A percentile compares a stretch with the other conserved stretches of the same genome.
Conservation (phyloP, 257 asterid species). For the Solanum gracilifrons region DNA sequence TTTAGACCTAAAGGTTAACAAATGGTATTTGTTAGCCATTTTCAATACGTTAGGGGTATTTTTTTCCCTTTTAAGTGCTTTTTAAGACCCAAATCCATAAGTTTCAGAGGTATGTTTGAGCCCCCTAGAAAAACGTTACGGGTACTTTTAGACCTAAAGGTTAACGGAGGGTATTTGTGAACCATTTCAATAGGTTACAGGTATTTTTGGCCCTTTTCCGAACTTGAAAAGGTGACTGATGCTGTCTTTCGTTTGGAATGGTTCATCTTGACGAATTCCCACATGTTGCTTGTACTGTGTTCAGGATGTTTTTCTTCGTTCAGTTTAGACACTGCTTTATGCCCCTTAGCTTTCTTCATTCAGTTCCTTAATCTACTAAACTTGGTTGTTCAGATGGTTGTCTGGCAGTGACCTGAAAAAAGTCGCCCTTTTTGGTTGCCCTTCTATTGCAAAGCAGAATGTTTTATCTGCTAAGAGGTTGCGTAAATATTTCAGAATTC, state of each 20-base stretch:
- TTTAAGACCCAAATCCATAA: background rate
- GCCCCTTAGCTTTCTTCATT: background rate
- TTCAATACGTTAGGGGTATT: background rate
- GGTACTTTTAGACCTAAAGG: background rate
- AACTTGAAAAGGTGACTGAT: background rate
- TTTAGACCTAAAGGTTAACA: background rate
- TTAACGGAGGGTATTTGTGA: background rate
- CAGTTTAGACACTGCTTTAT: background rate
- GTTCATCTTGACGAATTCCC: background rate
- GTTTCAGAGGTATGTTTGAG: background rate
- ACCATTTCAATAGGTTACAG: background rate
- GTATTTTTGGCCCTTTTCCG: background rate
- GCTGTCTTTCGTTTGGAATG: background rate
- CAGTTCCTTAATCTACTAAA: constrained; percentile 7
- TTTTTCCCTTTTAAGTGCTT: background rate
- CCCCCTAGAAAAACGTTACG: background rate
- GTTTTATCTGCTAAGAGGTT: constrained; percentile 49
- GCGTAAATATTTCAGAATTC: constrained; percentile 55
- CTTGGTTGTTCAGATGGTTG: constrained; percentile 53
- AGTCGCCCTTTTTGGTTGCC: constrained; percentile 76
- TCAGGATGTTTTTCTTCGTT: background rate
- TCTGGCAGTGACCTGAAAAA: constrained; percentile 72
- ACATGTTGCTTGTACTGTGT: background rate
- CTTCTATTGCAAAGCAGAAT: constrained; percentile 33
- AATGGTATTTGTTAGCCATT: background rate